Percentiles rank a stretch among this genome's conserved stretches.
phyloP scores from a whole-genome alignment of 2,329 filamentous ascomycete genomes.

The Lachnum nothofagi region DNA sequence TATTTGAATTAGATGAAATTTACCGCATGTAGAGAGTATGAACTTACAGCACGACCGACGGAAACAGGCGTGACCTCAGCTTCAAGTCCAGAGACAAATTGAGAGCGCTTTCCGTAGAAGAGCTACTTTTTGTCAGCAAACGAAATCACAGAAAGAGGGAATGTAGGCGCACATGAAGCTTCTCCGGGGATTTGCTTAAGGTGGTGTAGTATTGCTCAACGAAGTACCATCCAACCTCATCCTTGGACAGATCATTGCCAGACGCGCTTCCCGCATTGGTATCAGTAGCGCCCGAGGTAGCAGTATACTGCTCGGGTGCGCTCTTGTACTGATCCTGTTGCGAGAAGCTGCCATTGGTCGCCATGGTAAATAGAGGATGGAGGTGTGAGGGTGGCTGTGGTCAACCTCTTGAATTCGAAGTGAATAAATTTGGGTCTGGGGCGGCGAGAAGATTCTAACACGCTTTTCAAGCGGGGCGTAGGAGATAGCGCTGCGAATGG shows the following conservation, averaged over 20 bases:
- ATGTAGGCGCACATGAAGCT: conserved; percentile 64
- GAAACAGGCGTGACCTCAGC: conserved; percentile 82
- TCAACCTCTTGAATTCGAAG: conserved; percentile 21
- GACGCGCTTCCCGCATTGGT: conserved; percentile 31
- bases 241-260: conserved; percentile 61
- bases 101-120: conserved; percentile 94
- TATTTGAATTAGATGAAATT: conserved; percentile 37
- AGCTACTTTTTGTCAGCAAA: conserved; percentile 46
- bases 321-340: conserved; percentile 34
- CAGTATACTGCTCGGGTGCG: conserved; percentile 31
- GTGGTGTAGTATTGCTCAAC: conserved; percentile 99
- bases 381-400: conserved; percentile 20
- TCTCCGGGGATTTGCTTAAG: conserved; percentile 87
- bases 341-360: conserved; percentile 34
- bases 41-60: conserved; percentile 76
- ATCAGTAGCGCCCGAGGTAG: conserved; percentile 29
- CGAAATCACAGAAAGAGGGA: neutral
- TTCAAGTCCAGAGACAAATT: conserved; percentile 89
- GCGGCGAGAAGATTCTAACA: conserved; percentile 9
- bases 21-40: conserved; percentile 6
- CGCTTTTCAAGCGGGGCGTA: conserved; percentile 5
- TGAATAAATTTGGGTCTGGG: conserved; percentile 4
- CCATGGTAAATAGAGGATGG: conserved; percentile 23
- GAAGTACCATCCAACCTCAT: conserved; percentile 98
- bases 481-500: neutral